Conservation (phyloP, 2,329 filamentous ascomycete genomes). For the Aspergillus novofumigatus region DNA sequence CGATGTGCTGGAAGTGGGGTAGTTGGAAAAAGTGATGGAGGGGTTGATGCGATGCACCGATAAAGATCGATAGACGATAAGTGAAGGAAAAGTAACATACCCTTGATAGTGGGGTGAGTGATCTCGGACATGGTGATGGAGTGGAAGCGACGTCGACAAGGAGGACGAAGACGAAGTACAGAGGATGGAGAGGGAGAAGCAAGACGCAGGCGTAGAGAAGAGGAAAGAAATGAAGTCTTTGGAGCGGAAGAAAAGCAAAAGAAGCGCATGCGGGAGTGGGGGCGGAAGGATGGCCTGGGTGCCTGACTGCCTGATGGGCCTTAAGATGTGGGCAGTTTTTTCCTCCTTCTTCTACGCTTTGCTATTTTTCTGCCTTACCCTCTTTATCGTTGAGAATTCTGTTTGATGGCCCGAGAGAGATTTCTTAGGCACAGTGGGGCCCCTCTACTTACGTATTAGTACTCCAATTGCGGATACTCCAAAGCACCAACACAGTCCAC, state of each 20-base stretch:
- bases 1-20: not conserved
- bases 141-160: slow-evolving; percentile 16
- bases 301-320: not conserved
- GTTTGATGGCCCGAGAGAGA: not conserved
- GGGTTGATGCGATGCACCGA: slow-evolving; percentile 5
- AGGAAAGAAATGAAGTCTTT: slow-evolving; percentile 5
- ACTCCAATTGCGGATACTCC: not conserved
- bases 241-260: slow-evolving; percentile 9
- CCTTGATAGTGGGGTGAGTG: slow-evolving; percentile 72
- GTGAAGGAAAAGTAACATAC: slow-evolving; percentile 42
- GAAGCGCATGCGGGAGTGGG: slow-evolving; percentile 19
- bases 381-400: not conserved
- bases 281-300: not conserved
- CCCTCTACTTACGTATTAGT: not conserved
- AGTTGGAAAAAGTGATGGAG: slow-evolving; percentile 7
- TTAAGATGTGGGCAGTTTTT: not conserved
- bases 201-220: slow-evolving; percentile 22
- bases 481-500: too few relatives aligned
- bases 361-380: not conserved
- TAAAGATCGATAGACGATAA: not conserved
- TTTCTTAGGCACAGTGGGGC: not conserved
- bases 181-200: slow-evolving; percentile 17
- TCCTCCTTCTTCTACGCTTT: not conserved
- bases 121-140: slow-evolving; percentile 61
- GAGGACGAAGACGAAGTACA: slow-evolving; percentile 9